A percentile compares a stretch with the other conserved stretches of the same genome.
These are phyloP conservation scores for Fusarium tuaranense DNA, from an alignment of 2,329 filamentous ascomycete genomes.

Conservation along the genomic window DNA sequence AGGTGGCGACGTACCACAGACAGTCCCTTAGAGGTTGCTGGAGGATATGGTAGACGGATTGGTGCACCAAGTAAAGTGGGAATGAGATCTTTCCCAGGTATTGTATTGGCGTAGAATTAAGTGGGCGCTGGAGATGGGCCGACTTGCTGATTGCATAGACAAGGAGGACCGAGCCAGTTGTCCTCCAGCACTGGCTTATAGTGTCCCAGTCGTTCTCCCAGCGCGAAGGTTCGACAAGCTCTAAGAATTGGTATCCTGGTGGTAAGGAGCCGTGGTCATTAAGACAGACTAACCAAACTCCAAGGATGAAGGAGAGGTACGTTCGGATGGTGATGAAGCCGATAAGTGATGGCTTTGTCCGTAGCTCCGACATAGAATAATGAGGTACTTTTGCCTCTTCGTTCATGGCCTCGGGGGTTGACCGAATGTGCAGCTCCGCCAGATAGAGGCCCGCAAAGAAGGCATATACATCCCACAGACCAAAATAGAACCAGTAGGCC, in stretches of 20 bases:
- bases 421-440: conserved; percentile 17
- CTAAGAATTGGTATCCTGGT: conserved; percentile 19
- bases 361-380: not conserved
- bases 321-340: conserved; percentile 5
- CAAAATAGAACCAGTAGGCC: conserved; percentile 26
- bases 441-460: conserved; percentile 22
- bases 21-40: conserved; percentile 11
- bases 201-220: conserved; percentile 22
- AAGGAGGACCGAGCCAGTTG: conserved; percentile 14
- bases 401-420: not conserved
- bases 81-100: conserved; percentile 24
- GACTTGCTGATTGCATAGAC: conserved; percentile 24
- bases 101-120: conserved; percentile 15
- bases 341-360: not conserved
- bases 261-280: conserved; percentile 16
- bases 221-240: conserved; percentile 8
- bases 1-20: conserved; percentile 13
- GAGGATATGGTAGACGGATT: conserved; percentile 20
- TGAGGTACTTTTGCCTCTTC: conserved; percentile 11
- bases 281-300: conserved; percentile 21
- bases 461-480: conserved; percentile 14
- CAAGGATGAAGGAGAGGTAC: conserved; percentile 8
- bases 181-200: conserved; percentile 23
- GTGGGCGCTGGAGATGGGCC: conserved; percentile 7
- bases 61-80: conserved; percentile 22